phyloP scores from a whole-genome alignment of 768 basidiomycete species.

The Kwoniella mangroviensis region DNA sequence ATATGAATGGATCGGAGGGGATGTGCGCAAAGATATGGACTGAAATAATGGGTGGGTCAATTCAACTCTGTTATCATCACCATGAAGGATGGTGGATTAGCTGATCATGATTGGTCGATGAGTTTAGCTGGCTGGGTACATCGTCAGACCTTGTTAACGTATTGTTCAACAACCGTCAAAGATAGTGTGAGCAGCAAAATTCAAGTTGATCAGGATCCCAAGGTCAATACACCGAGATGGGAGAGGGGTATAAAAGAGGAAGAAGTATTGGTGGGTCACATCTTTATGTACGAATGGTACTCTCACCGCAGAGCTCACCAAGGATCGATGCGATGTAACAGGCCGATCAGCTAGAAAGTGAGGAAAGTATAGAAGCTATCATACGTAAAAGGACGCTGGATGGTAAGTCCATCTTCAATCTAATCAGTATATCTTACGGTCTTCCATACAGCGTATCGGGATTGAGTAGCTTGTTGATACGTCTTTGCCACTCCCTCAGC shows the following conservation, averaged over 20 bases:
- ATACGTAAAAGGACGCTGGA: slow-evolving; percentile 55
- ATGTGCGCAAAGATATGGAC: slow-evolving; percentile 54
- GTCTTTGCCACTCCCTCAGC: slow-evolving; percentile 32
- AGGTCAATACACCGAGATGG: slow-evolving; percentile 10
- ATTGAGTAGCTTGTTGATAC: background rate
- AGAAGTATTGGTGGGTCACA: slow-evolving; percentile 52
- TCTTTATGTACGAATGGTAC: too few relatives aligned
- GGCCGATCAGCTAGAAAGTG: slow-evolving; percentile 52
- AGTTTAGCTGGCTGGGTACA: slow-evolving; percentile 54
- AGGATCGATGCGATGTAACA: slow-evolving; percentile 17
- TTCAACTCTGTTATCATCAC: background rate
- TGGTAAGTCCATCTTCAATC: slow-evolving; percentile 35
- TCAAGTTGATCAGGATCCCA: slow-evolving; percentile 25
- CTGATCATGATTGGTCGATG: background rate
- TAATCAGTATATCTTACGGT: too few relatives aligned
- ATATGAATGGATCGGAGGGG: slow-evolving; percentile 38
- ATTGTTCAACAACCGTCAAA: slow-evolving; percentile 45
- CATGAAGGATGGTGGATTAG: slow-evolving; percentile 5
- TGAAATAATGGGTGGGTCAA: slow-evolving; percentile 56
- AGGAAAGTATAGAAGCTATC: slow-evolving; percentile 54
- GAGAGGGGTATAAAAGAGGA: slow-evolving; percentile 46
- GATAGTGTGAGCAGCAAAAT: slow-evolving; percentile 40
- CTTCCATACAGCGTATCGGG: background rate
- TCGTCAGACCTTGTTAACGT: slow-evolving; percentile 52
- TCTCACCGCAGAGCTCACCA: too few relatives aligned